Evolutionary conservation across 805 yeast species (phyloP).

Genomic region (Spathaspora sp.): DNA sequence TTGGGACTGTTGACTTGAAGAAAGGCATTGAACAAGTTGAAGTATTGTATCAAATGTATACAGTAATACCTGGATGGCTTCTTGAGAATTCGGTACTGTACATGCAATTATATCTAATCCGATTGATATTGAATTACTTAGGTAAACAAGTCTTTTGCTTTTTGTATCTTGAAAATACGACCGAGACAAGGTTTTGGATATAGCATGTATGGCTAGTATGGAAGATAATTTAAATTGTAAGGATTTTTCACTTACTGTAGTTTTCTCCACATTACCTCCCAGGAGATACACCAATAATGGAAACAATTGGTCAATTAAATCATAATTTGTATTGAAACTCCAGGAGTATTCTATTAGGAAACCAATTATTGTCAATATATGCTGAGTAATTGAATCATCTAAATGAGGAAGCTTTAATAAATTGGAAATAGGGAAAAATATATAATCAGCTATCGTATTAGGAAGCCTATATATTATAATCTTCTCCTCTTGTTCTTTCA

Average conservation of each 20-base stretch:
- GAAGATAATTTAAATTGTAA: slow-evolving; percentile 16
- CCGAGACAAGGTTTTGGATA: slow-evolving; percentile 4
- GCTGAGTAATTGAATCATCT: slow-evolving; percentile 14
- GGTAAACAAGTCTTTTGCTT: slow-evolving; percentile 5
- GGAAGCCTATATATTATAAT: slow-evolving; percentile 19
- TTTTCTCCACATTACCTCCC: slow-evolving; percentile 3
- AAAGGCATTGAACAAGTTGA: slow-evolving; percentile 9
- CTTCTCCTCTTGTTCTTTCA: background rate
- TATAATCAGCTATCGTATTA: slow-evolving; percentile 35
- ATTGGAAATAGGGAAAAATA: slow-evolving; percentile 36
- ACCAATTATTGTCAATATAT: slow-evolving; percentile 24
- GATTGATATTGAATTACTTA: slow-evolving; percentile 7
- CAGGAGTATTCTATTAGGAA: slow-evolving; percentile 28
- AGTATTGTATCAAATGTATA: slow-evolving; percentile 3
- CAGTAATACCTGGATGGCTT: background rate
- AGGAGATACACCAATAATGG: slow-evolving; percentile 27
- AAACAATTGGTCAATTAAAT: slow-evolving; percentile 31
- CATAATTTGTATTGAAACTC: slow-evolving; percentile 19
- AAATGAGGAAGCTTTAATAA: slow-evolving; percentile 26
- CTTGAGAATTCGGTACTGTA: slow-evolving; percentile 4
- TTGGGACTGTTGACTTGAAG: slow-evolving; percentile 30
- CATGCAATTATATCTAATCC: slow-evolving; percentile 2
- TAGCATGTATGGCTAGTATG: slow-evolving; percentile 11
- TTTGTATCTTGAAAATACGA: slow-evolving; percentile 6
- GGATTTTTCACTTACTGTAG: slow-evolving; percentile 5